Conservation (phyloP, 495 filamentous ascomycete genomes). For the Xylaria nigripes region DNA sequence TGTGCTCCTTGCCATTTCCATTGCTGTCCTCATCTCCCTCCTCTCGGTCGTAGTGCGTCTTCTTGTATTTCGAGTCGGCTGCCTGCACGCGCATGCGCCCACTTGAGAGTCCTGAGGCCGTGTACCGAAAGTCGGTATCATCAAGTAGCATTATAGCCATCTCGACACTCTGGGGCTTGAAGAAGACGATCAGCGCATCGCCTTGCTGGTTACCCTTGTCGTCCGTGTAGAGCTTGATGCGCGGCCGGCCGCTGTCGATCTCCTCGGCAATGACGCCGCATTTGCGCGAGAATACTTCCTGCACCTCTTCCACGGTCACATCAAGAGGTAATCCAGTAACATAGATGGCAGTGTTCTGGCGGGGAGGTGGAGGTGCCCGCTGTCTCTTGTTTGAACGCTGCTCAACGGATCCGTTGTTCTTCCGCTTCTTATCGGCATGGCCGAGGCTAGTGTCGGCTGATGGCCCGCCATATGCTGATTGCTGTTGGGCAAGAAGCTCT, state of each 20-base stretch:
- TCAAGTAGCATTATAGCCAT: conserved; percentile 88
- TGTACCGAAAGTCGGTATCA: conserved; percentile 74
- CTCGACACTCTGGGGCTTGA: conserved; percentile 81
- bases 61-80: conserved; percentile 88
- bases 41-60: conserved; percentile 36
- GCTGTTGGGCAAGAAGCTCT: conserved; percentile 68
- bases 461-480: conserved; percentile 60
- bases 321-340: conserved; percentile 79
- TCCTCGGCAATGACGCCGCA: conserved; percentile 93
- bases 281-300: conserved; percentile 70
- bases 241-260: conserved; percentile 72
- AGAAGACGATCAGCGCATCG: conserved; percentile 87
- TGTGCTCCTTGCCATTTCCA: conserved; percentile 12
- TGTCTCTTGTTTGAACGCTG: conserved; percentile 25
- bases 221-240: conserved; percentile 89
- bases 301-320: conserved; percentile 68
- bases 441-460: conserved; percentile 28
- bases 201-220: conserved; percentile 81
- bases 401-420: conserved; percentile 51
- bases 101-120: conserved; percentile 36
- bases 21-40: conserved; percentile 10
- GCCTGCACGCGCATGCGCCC: conserved; percentile 72
- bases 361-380: conserved; percentile 34
- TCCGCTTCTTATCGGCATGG: conserved; percentile 52
- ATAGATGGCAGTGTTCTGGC: conserved; percentile 84